A percentile compares a stretch with the other conserved stretches of the same genome.
Evolutionary conservation across 352 stramenopile species (phyloP).

Genomic region (Globisporangium abappressorium): DNA sequence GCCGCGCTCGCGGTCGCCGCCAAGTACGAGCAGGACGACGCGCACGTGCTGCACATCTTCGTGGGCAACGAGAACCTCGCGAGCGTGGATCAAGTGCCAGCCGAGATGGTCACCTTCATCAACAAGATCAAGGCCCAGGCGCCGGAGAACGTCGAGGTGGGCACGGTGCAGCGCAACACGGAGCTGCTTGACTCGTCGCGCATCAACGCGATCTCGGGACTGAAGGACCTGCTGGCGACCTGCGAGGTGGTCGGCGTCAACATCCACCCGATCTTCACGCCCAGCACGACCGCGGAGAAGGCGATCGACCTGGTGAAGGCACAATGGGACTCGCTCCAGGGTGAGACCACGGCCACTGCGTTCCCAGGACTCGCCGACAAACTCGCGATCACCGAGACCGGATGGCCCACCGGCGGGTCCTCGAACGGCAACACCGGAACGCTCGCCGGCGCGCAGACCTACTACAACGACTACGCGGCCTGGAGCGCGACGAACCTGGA

Average conservation of each 20-base stretch:
- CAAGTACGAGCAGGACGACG: conserved; percentile 27
- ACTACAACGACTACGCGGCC: conserved; percentile 35
- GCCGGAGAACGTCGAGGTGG: conserved; percentile 29
- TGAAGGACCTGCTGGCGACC: conserved; percentile 38
- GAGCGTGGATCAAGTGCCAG: conserved; percentile 26
- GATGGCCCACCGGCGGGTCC: conserved; percentile 50
- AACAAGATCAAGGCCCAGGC: conserved; percentile 29
- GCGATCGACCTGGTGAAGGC: conserved; percentile 40
- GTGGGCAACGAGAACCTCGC: conserved; percentile 63
- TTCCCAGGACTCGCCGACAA: conserved; percentile 47
- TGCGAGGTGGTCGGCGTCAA: conserved; percentile 71
- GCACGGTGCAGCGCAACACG: conserved; percentile 51
- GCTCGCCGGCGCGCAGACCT: conserved; percentile 33
- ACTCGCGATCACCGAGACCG: conserved; percentile 56
- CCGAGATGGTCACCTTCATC: conserved; percentile 43
- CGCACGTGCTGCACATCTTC: conserved; percentile 47
- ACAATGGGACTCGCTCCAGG: conserved; percentile 44
- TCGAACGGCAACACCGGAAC: conserved; percentile 42
- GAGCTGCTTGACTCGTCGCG: conserved; percentile 42
- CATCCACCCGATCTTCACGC: conserved; percentile 65
- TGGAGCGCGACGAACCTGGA: conserved; percentile 33
- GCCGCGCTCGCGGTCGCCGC: conserved; percentile 29
- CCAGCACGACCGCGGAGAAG: conserved; percentile 25
- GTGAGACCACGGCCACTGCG: conserved; percentile 28
- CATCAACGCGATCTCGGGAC: conserved; percentile 28